Base-by-base conservation (phyloP, 306 rosid genomes). In the Acmispon strigosus region DNA sequence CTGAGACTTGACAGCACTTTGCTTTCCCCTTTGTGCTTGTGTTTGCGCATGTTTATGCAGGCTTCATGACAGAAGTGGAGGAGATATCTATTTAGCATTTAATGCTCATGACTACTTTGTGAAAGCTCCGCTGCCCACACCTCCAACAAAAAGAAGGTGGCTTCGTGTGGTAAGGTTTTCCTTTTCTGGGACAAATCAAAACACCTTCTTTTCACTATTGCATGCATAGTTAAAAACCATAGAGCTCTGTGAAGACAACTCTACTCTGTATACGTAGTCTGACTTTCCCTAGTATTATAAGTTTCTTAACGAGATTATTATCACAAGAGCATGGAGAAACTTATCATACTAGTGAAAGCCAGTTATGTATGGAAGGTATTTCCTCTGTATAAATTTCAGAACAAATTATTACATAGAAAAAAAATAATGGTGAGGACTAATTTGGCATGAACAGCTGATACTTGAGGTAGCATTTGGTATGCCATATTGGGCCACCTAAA, bases 61-160 rank as follows among this genome's bases (percentile, higher is more conserved):
- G 84, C 85, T 91, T 74, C 96, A 91, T 79, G 97, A 89, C 82
- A 80, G 51, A 42, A 69, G 57, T 67, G 92, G 87, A 55, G 89
- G 81, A 56, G 99, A 89, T 77, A 61, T 94, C 74, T 94, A 91
- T 72, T 48, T 94, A 85, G 97, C 97, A 70, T 94, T 94, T 83
- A 94, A 91, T 79, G 87, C 96, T 37, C 99, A 91, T 48, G 90
- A 86, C 77, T 91, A 61, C 65, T 77, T 62, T 50, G 74, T 94
- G 62, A 42, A 75, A 71, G 91, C 36, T 74, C 41, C 71, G 3
- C 66, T 94, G 20, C 92, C 96, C 5, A 50, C 85, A 13, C 91
- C 96, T 18, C 96, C 99, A 36, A 50, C 50, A 29, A 75, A 74
- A 51, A 83, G 85, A 73, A 82, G 62, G 13, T 91, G 99, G 99